Percentiles rank a stretch among this genome's conserved stretches.
Evolutionary conservation across 2,329 filamentous ascomycete species (phyloP).

Genomic region (Eutypella sp.): DNA sequence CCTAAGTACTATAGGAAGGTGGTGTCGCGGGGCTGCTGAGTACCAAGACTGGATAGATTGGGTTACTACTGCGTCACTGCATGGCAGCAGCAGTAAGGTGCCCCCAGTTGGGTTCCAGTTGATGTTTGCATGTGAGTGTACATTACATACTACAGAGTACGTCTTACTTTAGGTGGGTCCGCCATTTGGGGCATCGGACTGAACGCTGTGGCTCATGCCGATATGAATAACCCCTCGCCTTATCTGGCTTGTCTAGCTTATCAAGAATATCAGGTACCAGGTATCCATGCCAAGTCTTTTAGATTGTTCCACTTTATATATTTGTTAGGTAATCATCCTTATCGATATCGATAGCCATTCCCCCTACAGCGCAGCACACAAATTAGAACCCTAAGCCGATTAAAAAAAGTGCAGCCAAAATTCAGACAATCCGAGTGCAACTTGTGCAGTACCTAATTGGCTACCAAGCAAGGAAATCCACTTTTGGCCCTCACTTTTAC

Average conservation of each 20-base stretch:
- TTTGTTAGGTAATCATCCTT: neutral
- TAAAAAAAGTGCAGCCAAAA: slow-evolving; percentile 21
- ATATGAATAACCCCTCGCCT: too few relatives aligned
- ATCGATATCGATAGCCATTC: neutral
- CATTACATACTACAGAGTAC: neutral
- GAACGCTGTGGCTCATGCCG: slow-evolving; percentile 14
- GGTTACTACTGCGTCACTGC: neutral
- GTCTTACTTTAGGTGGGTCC: neutral
- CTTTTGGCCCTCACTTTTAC: slow-evolving; percentile 13
- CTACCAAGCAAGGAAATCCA: slow-evolving; percentile 17
- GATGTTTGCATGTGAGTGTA: neutral
- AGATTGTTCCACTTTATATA: neutral
- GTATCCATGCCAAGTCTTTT: neutral
- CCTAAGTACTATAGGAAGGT: too few relatives aligned
- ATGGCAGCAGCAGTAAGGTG: neutral
- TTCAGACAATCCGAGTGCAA: slow-evolving; percentile 19
- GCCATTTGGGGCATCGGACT: slow-evolving; percentile 1
- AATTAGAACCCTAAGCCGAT: slow-evolving; percentile 24
- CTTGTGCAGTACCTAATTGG: too few relatives aligned
- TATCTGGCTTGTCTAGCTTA: too few relatives aligned
- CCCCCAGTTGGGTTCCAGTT: neutral
- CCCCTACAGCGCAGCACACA: slow-evolving; percentile 15
- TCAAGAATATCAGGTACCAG: too few relatives aligned
- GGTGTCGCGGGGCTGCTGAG: neutral
- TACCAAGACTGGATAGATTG: too few relatives aligned